Evolutionary conservation across 345 rosid species (phyloP), one percentile per base, ranked within the genome.

Genomic region (Gossypium mustelinum): DNA sequence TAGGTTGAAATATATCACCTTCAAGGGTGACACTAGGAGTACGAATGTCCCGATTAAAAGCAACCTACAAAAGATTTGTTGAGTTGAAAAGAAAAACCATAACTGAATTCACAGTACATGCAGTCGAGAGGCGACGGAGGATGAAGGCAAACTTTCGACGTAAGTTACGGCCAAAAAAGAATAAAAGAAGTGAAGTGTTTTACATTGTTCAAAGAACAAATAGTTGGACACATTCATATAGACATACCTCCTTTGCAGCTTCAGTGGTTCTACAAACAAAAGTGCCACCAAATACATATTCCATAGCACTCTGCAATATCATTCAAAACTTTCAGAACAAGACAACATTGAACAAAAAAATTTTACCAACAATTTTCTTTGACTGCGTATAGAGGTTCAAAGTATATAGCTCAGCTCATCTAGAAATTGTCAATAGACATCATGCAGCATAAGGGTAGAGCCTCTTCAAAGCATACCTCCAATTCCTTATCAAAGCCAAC

Each of bases 1-100:
- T 90, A 74, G 99, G 98, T 83, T 93, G 96, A 80, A 91, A 95
- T 74, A 91, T 78, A 82, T 95, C 99, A 73, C 99, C 99, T 80
- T 95, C 93, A 79, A 93, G 92, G 52, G 98, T 95, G 79, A 95
- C 98, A 82, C 96, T 89, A 61, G 90, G 97, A 75, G 88, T 88
- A 43, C 81, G 86, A 78, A 85, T 83, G 76, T 88, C 90, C 78
- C 65, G 80, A 82, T 81, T 91, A 80, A 93, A 93, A 74, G 99
- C 97, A 76, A 93, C 95, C 98, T 95, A 77, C 24, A 61, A 75
- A 81, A 81, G 44, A 76, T 48, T n/a, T 45, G 73, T 77, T 54
- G 17, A 66, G 41, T 75, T 76, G 25, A 50, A 69, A 70, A 16
- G 20, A 43, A 61, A 51, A 56, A 13, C 18, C 11, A 55, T 54